Evolutionary conservation across 495 filamentous ascomycete species (phyloP).

Genomic region (Penicillium flavigenum): DNA sequence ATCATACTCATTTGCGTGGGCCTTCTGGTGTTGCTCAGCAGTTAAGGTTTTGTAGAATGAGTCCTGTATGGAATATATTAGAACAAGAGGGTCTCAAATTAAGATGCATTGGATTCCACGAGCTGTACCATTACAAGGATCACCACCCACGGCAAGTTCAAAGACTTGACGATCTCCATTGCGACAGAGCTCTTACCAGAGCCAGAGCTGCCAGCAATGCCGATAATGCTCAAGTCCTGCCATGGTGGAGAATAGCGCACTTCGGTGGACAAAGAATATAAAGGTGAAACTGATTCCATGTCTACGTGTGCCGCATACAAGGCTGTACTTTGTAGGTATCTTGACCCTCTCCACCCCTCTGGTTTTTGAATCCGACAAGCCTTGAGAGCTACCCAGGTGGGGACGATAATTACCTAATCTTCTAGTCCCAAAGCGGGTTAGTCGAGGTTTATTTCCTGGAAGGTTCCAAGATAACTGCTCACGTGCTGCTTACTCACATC

Average conservation of each 20-base stretch:
- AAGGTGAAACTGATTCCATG: slow-evolving; percentile 49
- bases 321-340: slow-evolving; percentile 1
- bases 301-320: slow-evolving; percentile 11
- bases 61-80: slow-evolving; percentile 58
- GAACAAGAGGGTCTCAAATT: slow-evolving; percentile 15
- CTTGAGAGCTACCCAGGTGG: background rate
- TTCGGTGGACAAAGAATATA: slow-evolving; percentile 43
- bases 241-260: slow-evolving; percentile 90
- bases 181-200: slow-evolving; percentile 97
- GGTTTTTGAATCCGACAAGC: background rate
- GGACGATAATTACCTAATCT: slow-evolving; percentile 11
- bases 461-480: background rate
- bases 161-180: slow-evolving; percentile 79
- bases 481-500: background rate
- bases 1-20: slow-evolving; percentile 89
- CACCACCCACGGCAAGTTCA: slow-evolving; percentile 96
- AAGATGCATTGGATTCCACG: background rate
- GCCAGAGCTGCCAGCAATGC: slow-evolving; percentile 91
- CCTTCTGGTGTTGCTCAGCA: slow-evolving; percentile 67
- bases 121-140: slow-evolving; percentile 86
- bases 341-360: background rate
- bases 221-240: slow-evolving; percentile 92
- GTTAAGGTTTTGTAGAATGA: slow-evolving; percentile 91
- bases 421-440: background rate
- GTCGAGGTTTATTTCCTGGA: background rate